Evolutionary conservation across 108 stramenopile species (phyloP).

Genomic region (Nitzschia sp.): DNA sequence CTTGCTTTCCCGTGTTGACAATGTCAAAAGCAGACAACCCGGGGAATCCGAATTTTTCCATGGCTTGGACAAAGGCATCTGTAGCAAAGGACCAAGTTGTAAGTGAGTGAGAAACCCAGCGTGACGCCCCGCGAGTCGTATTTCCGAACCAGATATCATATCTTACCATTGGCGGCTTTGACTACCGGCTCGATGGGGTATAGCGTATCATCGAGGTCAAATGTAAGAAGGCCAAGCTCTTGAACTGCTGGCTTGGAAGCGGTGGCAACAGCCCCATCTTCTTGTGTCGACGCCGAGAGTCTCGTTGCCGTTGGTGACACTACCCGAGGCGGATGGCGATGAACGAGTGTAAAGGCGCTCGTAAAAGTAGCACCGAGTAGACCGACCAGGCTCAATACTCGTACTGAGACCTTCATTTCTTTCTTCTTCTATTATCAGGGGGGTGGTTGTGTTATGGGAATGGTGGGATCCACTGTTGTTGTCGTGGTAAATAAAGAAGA

Average conservation of each 20-base stretch:
- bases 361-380: not conserved
- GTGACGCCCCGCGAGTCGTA: not conserved
- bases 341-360: not conserved
- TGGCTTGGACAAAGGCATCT: slow-evolving; percentile 67
- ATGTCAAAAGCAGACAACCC: slow-evolving; percentile 72
- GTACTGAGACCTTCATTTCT: not conserved
- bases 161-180: slow-evolving; percentile 69
- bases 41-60: slow-evolving; percentile 71
- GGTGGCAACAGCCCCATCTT: not conserved
- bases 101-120: not conserved
- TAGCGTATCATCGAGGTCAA: slow-evolving; percentile 88
- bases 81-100: not conserved
- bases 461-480: not conserved
- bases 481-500: not conserved
- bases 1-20: slow-evolving; percentile 60
- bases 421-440: not conserved
- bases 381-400: not conserved
- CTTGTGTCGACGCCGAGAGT: slow-evolving; percentile 12
- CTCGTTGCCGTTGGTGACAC: not conserved
- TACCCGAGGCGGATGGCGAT: not conserved
- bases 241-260: slow-evolving; percentile 11
- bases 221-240: slow-evolving; percentile 73
- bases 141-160: not conserved
- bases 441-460: not conserved
- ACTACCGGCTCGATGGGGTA: slow-evolving; percentile 77